phyloP scores from a whole-genome alignment of 192 early-diverging fungal genomes.

The Coemansia sp. region DNA sequence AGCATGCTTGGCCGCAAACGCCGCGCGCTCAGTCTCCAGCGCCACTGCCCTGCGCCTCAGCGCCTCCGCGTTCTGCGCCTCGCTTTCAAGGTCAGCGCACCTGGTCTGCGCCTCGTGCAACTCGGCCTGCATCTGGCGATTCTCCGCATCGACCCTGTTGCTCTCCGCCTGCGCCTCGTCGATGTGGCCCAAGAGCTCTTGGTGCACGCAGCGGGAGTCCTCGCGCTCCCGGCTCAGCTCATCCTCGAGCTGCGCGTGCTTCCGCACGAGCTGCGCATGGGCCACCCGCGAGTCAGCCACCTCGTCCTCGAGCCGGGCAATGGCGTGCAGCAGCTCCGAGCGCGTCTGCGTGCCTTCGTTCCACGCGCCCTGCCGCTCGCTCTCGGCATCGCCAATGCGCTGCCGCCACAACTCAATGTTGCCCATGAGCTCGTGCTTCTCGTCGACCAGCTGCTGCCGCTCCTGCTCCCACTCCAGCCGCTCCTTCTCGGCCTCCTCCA shows the following conservation, averaged over 20 bases:
- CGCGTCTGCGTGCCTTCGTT: constrained; percentile 36
- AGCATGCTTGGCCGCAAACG: constrained; percentile 2
- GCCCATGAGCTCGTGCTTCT: constrained; percentile 26
- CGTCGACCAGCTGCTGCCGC: constrained; percentile 33
- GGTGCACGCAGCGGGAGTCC: neutral
- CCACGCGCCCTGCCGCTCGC: constrained; percentile 42
- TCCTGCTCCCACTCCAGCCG: constrained; percentile 42
- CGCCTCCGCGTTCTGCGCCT: constrained; percentile 2
- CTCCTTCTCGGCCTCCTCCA: constrained; percentile 20
- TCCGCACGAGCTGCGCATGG: neutral
- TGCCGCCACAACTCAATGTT: constrained; percentile 35
- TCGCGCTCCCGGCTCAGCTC: neutral
- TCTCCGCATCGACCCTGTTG: constrained; percentile 21
- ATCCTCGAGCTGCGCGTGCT: neutral
- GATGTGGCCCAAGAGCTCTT: constrained; percentile 10
- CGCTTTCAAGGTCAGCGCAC: neutral
- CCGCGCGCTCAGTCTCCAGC: constrained; percentile 1
- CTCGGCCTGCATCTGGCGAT: constrained; percentile 20
- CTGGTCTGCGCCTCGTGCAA: neutral
- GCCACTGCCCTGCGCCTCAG: neutral
- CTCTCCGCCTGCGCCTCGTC: constrained; percentile 6
- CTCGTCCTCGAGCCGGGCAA: constrained; percentile 31
- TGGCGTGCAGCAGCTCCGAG: constrained; percentile 29
- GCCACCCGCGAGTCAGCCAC: constrained; percentile 7
- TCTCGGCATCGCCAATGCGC: constrained; percentile 41